These are phyloP conservation scores for Amanita brunnescens DNA, from an alignment of 768 basidiomycete species.

Conservation along the genomic window DNA sequence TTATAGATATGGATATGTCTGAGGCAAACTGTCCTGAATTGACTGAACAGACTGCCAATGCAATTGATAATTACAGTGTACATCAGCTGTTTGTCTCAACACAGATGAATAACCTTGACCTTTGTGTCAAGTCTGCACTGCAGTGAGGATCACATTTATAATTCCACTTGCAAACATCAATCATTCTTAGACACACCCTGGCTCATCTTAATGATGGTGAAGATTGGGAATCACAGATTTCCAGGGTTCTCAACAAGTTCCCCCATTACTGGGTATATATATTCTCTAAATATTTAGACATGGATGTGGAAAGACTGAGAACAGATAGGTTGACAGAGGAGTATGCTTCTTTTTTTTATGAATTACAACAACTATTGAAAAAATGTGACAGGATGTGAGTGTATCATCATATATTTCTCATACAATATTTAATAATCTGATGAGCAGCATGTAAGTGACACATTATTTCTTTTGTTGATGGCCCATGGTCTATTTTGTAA, in stretches of 20 bases:
- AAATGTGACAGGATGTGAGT: not conserved
- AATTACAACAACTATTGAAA: no score
- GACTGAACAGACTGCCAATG: slow-evolving; percentile 13
- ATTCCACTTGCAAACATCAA: not conserved
- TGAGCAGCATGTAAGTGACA: no score
- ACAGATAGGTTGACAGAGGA: no score
- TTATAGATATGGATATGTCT: slow-evolving; percentile 14
- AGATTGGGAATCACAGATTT: not conserved
- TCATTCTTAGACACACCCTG: not conserved
- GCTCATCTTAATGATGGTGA: not conserved
- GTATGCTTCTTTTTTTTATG: not conserved
- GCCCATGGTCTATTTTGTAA: no score
- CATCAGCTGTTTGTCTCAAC: slow-evolving; percentile 15
- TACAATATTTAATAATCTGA: no score
- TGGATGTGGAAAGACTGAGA: not conserved
- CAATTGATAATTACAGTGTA: slow-evolving; percentile 12
- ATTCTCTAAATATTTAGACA: not conserved
- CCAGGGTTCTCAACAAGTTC: not conserved
- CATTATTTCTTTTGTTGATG: no score
- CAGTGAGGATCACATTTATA: not conserved
- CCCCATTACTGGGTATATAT: slow-evolving; percentile 1
- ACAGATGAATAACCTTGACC: slow-evolving; percentile 17
- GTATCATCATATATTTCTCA: no score
- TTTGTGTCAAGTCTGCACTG: slow-evolving; percentile 11
- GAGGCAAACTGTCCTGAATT: slow-evolving; percentile 8